These are phyloP conservation scores for Raffaelea arxii DNA, from an alignment of 2,329 filamentous ascomycete genomes.

Conservation along the genomic window DNA sequence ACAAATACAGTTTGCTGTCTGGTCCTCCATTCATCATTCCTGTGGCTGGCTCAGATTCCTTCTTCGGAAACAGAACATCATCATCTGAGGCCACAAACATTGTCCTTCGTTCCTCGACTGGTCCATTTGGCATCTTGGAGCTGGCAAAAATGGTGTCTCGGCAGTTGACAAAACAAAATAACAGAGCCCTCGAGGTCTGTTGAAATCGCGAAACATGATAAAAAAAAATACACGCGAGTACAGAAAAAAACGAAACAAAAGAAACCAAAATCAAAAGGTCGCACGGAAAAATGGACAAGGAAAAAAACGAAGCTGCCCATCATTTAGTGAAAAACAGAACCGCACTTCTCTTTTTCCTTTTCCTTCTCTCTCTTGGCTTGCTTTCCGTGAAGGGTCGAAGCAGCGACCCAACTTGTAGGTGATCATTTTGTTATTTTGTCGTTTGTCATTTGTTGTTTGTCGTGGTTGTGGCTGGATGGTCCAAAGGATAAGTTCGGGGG, in stretches of 20 bases:
- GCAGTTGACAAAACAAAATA: constrained; percentile 7
- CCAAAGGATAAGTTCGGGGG: no score
- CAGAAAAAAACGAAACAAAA: no score
- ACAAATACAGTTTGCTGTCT: no score
- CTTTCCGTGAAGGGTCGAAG: constrained; percentile 34
- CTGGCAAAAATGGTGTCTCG: constrained; percentile 4
- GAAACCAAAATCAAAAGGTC: constrained; percentile 1
- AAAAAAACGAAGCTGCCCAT: constrained; percentile 3
- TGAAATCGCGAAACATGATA: neutral
- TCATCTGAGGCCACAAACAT: constrained; percentile 4
- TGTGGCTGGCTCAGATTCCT: constrained; percentile 25
- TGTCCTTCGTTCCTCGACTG: constrained; percentile 8
- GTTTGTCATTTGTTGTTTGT: constrained; percentile 1
- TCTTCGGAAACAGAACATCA: constrained; percentile 5
- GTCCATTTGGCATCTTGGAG: constrained; percentile 4
- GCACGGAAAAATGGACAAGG: neutral
- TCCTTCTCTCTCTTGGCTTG: neutral
- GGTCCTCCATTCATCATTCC: constrained; percentile 8
- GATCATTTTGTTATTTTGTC: neutral
- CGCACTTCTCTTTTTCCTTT: neutral
- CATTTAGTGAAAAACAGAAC: no score
- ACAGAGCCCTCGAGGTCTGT: no score
- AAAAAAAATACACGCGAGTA: no score
- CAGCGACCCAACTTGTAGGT: constrained; percentile 36
- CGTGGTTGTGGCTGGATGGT: neutral